A percentile compares a stretch with the other conserved stretches of the same genome.
Evolutionary conservation across 306 rosid genomes (phyloP).

Genomic region (Quillaja saponaria): DNA sequence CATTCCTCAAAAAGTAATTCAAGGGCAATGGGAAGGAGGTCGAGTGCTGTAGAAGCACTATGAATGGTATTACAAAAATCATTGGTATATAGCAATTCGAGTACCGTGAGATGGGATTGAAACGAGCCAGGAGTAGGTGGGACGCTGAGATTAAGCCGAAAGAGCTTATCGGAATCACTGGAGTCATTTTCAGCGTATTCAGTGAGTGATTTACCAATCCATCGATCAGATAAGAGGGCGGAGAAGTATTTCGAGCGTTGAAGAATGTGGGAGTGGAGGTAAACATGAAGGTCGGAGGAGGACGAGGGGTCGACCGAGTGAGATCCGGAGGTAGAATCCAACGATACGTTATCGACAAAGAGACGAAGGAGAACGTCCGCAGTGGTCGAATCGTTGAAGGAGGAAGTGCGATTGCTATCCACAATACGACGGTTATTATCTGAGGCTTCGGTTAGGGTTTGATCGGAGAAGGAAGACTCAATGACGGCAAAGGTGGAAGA

Average conservation of each 20-base stretch:
- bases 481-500: slow-evolving; percentile 35
- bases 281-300: slow-evolving; percentile 47
- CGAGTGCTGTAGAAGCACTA: slow-evolving; percentile 62
- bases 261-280: slow-evolving; percentile 71
- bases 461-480: slow-evolving; percentile 34
- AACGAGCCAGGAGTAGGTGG: slow-evolving; percentile 44
- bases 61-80: slow-evolving; percentile 49
- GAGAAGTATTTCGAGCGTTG: slow-evolving; percentile 78
- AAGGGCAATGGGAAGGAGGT: slow-evolving; percentile 78
- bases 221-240: slow-evolving; percentile 80
- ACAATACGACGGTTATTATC: neutral
- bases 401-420: neutral
- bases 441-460: slow-evolving; percentile 28
- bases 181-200: neutral
- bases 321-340: slow-evolving; percentile 37
- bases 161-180: slow-evolving; percentile 24
- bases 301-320: slow-evolving; percentile 27
- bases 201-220: slow-evolving; percentile 40
- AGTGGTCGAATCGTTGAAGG: slow-evolving; percentile 62
- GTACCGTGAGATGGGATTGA: slow-evolving; percentile 54
- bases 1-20: slow-evolving; percentile 84
- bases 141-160: slow-evolving; percentile 53
- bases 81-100: slow-evolving; percentile 61
- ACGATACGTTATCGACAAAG: slow-evolving; percentile 42
- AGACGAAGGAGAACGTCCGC: slow-evolving; percentile 76